Percentiles rank a stretch among this genome's conserved stretches.
Conservation (phyloP, 2,329 filamentous ascomycete species). For the Fusarium siculi region DNA sequence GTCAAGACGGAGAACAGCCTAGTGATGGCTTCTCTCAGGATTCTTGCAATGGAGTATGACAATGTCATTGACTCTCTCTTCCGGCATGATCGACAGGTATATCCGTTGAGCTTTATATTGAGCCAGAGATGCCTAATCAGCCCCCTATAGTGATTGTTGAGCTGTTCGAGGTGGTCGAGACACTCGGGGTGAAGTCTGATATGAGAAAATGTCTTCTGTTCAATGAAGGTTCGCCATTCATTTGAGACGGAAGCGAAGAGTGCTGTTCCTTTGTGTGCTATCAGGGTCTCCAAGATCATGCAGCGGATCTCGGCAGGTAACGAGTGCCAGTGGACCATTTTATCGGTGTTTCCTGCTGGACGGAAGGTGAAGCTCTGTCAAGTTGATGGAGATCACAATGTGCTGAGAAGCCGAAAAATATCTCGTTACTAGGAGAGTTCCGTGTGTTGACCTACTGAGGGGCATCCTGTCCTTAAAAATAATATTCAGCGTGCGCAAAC, state of each 20-base stretch:
- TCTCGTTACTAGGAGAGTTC: neutral
- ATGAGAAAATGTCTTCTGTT: slow-evolving; percentile 7
- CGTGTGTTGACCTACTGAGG: too few relatives aligned
- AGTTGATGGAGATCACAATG: neutral
- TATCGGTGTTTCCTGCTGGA: neutral
- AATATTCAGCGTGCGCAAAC: neutral
- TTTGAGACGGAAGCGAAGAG: slow-evolving; percentile 1
- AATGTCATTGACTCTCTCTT: neutral
- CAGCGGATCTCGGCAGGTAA: slow-evolving; percentile 9
- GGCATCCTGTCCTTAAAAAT: neutral
- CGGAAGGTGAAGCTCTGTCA: too few relatives aligned
- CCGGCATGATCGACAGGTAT: slow-evolving; percentile 9
- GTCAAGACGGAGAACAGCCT: slow-evolving; percentile 13
- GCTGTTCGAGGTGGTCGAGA: neutral
- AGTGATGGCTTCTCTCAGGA: neutral
- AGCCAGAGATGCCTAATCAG: slow-evolving; percentile 21
- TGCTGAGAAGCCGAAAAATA: fast-evolving
- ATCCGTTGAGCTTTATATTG: slow-evolving; percentile 22
- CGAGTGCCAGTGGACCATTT: slow-evolving; percentile 1
- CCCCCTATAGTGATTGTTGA: neutral
- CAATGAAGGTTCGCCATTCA: slow-evolving; percentile 9
- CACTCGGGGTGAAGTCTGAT: slow-evolving; percentile 1
- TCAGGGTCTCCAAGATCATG: slow-evolving; percentile 4
- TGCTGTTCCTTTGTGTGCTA: neutral
- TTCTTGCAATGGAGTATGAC: neutral